Percentiles rank a stretch among this genome's conserved stretches.
Conservation (phyloP, 2,329 filamentous ascomycete species). For the Malbranchea zuffiana region DNA sequence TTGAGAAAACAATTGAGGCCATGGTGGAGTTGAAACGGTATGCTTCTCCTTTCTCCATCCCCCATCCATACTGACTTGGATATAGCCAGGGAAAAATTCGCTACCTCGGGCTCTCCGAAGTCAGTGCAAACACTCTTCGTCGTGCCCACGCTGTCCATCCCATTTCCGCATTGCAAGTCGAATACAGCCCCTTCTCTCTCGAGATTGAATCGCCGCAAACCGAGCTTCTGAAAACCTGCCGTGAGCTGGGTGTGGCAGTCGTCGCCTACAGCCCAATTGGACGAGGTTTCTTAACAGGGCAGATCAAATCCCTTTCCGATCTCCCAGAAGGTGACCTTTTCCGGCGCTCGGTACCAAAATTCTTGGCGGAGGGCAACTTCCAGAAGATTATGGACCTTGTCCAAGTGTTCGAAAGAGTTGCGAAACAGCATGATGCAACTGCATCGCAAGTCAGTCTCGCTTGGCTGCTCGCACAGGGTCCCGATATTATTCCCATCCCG, state of each 20-base stretch:
- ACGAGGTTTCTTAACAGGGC: slow-evolving; percentile 45
- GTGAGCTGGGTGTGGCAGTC: slow-evolving; percentile 47
- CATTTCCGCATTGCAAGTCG: slow-evolving; percentile 50
- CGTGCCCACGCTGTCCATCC: slow-evolving; percentile 34
- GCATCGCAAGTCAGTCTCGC: slow-evolving; percentile 40
- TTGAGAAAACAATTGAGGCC: slow-evolving; percentile 33
- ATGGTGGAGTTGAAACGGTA: slow-evolving; percentile 21
- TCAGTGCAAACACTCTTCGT: slow-evolving; percentile 32
- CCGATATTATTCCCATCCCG: background rate
- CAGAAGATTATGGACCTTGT: no score
- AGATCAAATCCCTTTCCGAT: slow-evolving; percentile 38
- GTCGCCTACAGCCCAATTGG: slow-evolving; percentile 51
- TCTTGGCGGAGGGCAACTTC: slow-evolving; percentile 37
- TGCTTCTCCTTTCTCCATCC: slow-evolving; percentile 26
- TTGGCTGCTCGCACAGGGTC: slow-evolving; percentile 36
- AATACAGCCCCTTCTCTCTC: slow-evolving; percentile 50
- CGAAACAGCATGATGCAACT: slow-evolving; percentile 34
- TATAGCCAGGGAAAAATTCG: slow-evolving; percentile 29
- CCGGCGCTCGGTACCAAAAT: slow-evolving; percentile 37
- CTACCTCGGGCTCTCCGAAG: slow-evolving; percentile 28
- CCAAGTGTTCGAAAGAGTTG: slow-evolving; percentile 35
- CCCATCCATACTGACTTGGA: slow-evolving; percentile 33
- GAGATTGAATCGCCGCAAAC: slow-evolving; percentile 45
- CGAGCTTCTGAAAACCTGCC: no score
- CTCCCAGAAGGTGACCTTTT: slow-evolving; percentile 39